Evolutionary conservation across 495 filamentous ascomycete genomes (phyloP).

Genomic region (Xylaria castorea): DNA sequence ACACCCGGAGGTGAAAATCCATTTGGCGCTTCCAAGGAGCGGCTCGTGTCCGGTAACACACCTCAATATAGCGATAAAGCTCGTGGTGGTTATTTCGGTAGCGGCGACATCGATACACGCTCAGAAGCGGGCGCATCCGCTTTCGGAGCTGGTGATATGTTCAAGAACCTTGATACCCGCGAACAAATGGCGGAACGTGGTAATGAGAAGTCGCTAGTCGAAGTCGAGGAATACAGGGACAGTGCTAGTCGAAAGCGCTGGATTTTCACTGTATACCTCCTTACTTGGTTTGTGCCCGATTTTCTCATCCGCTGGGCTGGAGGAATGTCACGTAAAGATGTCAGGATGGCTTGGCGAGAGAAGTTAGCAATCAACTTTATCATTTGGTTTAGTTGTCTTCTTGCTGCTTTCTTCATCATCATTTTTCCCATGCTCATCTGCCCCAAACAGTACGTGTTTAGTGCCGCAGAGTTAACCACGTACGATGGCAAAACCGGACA

Average conservation of each 20-base stretch:
- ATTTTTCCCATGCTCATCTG: constrained; percentile 88
- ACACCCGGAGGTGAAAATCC: constrained; percentile 43
- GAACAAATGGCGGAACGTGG: constrained; percentile 96
- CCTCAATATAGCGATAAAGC: constrained; percentile 77
- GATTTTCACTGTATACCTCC: constrained; percentile 82
- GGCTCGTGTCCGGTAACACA: constrained; percentile 65
- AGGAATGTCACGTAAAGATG: constrained; percentile 89
- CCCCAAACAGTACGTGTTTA: constrained; percentile 88
- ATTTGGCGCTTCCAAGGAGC: constrained; percentile 74
- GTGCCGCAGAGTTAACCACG: constrained; percentile 72
- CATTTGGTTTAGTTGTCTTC: constrained; percentile 87
- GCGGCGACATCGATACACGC: constrained; percentile 79
- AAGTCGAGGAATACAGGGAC: constrained; percentile 82
- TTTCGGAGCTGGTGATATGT: constrained; percentile 93
- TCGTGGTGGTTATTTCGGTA: constrained; percentile 80
- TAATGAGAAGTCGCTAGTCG: constrained; percentile 86
- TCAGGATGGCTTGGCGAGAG: constrained; percentile 94
- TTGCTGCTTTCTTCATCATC: constrained; percentile 87
- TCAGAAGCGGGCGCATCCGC: constrained; percentile 91
- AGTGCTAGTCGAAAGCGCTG: constrained; percentile 88
- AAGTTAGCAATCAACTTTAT: constrained; percentile 98
- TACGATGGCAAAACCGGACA: constrained; percentile 74
- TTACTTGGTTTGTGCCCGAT: constrained; percentile 90
- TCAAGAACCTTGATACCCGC: constrained; percentile 91
- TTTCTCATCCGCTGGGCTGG: constrained; percentile 80